These are phyloP conservation scores for Skeletonema tropicum DNA, from an alignment of 108 stramenopile genomes.

Conservation along the genomic window DNA sequence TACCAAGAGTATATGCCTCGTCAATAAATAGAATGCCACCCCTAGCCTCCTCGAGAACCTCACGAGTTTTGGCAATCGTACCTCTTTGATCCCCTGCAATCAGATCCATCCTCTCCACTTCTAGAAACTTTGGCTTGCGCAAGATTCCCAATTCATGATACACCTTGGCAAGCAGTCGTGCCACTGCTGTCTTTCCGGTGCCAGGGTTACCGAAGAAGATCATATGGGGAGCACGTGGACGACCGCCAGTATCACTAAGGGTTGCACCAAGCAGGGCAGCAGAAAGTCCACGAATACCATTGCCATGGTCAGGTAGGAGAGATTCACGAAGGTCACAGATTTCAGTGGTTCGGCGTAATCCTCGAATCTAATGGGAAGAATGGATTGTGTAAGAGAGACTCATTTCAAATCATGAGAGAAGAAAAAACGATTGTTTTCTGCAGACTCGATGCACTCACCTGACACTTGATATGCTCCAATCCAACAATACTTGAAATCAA, in stretches of 20 bases:
- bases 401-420: background rate
- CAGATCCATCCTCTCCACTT: constrained; percentile 89
- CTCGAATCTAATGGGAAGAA: constrained; percentile 65
- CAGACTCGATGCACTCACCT: constrained; percentile 55
- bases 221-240: constrained; percentile 80
- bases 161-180: constrained; percentile 87
- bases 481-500: constrained; percentile 83
- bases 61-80: constrained; percentile 81
- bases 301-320: constrained; percentile 61
- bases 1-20: constrained; percentile 89
- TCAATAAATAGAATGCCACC: constrained; percentile 93
- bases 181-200: constrained; percentile 96
- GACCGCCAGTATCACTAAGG: constrained; percentile 66
- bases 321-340: constrained; percentile 84
- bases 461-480: constrained; percentile 88
- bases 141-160: constrained; percentile 88
- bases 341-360: constrained; percentile 85
- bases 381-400: constrained; percentile 12
- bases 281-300: constrained; percentile 60
- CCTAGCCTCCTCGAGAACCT: constrained; percentile 85
- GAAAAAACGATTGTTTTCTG: background rate
- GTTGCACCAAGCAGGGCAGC: constrained; percentile 51
- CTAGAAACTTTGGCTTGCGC: constrained; percentile 88
- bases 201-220: constrained; percentile 96
- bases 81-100: constrained; percentile 79